Evolutionary conservation across 495 filamentous ascomycete species (phyloP), one percentile per base, ranked within the genome.

Genomic region (Daldinia vernicosa): DNA sequence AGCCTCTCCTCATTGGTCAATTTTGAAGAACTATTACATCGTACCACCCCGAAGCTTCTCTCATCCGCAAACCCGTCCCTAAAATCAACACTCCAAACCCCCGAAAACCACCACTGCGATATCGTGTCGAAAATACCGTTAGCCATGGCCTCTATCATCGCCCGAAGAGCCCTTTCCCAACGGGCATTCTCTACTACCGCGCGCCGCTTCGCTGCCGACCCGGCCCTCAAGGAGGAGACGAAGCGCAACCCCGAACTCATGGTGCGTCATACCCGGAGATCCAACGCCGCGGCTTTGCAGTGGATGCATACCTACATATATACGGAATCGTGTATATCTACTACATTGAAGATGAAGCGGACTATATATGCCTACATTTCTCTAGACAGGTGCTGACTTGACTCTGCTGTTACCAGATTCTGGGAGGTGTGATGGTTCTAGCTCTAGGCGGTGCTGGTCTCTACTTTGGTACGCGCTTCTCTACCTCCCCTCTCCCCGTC

Each of bases 341-440:
- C 53, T 56, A 22, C n/a, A n/a, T 35, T 35, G 22, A 6, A 7
- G 32, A 37, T 7, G n/a, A 56, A 17, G 17, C 15, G 30, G 30
- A 15, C 5, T 56, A 56, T 56, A 37, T 56, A 14, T 58, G 12
- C 33, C 32, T 15, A 26, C 40, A 15, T 39, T 9, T 63, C 39
- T 33, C 7, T 17, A 27, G 9, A n/a, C 27, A 24, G 24, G 58
- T 50, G 66, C 74, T 80, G 65, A 77, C 73, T 63, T 27, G 57
- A 30, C 47, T 22, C 32, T 37, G 32, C 54, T 32, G 9, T 33
- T 52, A 19, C 70, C 72, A 99, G 95, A 89, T 97, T 74, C 89
- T 99, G 57, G 85, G 93, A 67, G 92, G 88, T 75, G 90, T 99
- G 74, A 98, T 99, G 96, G 90, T 92, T 66, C 89, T 90, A 77